Percentiles rank a stretch among this genome's conserved stretches.
These are phyloP conservation scores for Xylariaceae sp. DNA, from an alignment of 2,329 filamentous ascomycete genomes.

Conservation along the genomic window DNA sequence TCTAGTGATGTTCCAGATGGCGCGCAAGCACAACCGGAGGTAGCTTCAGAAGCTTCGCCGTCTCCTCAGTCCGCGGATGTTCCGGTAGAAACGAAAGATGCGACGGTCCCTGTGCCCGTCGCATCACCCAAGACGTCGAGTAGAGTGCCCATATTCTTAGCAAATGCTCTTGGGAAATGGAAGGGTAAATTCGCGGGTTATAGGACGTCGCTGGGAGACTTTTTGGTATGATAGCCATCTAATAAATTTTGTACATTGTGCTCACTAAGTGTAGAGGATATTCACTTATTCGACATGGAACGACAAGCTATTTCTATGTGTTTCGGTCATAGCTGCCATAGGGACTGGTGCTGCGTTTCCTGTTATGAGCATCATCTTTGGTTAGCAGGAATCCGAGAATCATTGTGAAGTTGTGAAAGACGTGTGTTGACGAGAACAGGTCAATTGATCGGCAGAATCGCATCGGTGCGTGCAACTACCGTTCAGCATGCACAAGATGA, in stretches of 20 bases:
- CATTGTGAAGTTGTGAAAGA: neutral
- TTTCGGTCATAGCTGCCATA: constrained; percentile 25
- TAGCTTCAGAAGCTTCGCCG: constrained; percentile 24
- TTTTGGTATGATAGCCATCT: constrained; percentile 21
- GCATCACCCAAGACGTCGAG: constrained; percentile 14
- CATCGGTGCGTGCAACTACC: constrained; percentile 23
- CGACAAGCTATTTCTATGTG: constrained; percentile 25
- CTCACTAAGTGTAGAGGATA: constrained; percentile 26
- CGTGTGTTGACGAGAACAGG: constrained; percentile 28
- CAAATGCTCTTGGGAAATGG: constrained; percentile 14
- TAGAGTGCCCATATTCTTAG: constrained; percentile 8
- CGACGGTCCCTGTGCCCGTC: constrained; percentile 18
- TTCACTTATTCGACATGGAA: constrained; percentile 29
- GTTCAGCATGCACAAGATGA: constrained; percentile 21
- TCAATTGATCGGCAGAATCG: constrained; percentile 45
- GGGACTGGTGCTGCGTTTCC: constrained; percentile 30
- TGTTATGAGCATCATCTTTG: constrained; percentile 55
- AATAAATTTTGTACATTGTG: neutral
- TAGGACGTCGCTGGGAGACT: constrained; percentile 23
- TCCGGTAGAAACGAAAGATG: constrained; percentile 21
- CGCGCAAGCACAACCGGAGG: constrained; percentile 12
- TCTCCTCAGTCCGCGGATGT: constrained; percentile 19
- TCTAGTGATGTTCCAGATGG: neutral
- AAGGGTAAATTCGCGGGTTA: constrained; percentile 16
- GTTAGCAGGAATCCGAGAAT: no score